Base-by-base conservation (phyloP, 1,284 basidiomycete genomes). In the Pseudozyma sp. region DNA sequence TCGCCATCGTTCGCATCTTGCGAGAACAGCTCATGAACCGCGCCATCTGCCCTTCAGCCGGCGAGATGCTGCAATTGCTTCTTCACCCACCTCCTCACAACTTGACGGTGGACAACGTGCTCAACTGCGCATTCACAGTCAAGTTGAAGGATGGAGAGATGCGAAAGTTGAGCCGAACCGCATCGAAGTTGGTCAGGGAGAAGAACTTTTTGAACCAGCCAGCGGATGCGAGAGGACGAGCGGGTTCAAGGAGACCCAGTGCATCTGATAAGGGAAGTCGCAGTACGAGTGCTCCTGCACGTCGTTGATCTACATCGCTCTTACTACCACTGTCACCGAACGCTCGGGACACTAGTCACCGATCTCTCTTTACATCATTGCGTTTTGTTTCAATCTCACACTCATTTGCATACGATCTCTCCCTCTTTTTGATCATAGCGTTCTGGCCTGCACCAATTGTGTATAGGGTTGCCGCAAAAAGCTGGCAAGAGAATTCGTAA, bases 101-200 rank as follows among this genome's bases (percentile, higher is more conserved):
- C 61, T 39, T 85, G 71, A 77, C 82, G 36, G 79, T 81, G 16
- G 83, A 86, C 25, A 88, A 88, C 1, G 88, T 94, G 71, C 85
- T 94, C 39, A 86, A 89, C 16, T 87, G 91, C 9, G 89, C 89
- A 0, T 86, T 89, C 19, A 87, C 89, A 5, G 87, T 91, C 77
- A 93, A 92, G 84, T 85, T 94, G 59, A 93, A 92, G 81, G 93
- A 94, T 73, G 92, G 93, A 63, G 92, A 93, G 70, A 78, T 94
- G 35, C 88, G 90, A 34, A 93, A 93, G 82, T 89, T 91, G 77
- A 70, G 66, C 54, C 56, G 80, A 21, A 76, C 76, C 5, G 80
- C 80, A 18, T 76, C 70, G 54, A 82, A 81, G 73, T 57, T 78
- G 54, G 80, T 82, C 5, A 43, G 78, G 5, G 74, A 76, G 52